Evolutionary conservation across 2,329 filamentous ascomycete genomes (phyloP), one percentile per base, ranked within the genome.

Genomic region (Diatrype stigma): DNA sequence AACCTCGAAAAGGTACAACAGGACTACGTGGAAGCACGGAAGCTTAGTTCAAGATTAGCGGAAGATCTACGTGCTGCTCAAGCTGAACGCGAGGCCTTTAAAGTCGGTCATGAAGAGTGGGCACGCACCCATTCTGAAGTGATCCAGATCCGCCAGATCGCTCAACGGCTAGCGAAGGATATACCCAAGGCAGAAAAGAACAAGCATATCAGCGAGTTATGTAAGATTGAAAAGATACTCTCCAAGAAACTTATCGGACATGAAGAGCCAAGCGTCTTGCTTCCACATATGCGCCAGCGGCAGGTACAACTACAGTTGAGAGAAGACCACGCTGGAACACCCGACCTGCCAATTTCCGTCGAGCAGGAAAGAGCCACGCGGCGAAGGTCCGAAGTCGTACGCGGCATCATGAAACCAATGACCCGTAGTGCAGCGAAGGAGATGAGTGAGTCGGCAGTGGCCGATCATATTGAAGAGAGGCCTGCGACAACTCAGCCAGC

Each of bases 371-470:
- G 59, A 48, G 53, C 54, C 34, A 57, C 58, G 8, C 59, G 66
- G 42, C 60, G 65, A 47, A 59, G 60, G 16, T 48, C 49, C 7
- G 49, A 45, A 45, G 55, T 59, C 6, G 55, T 54, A 45, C 58
- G 55, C 48, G 56, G 63, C 26, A 66, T 67, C 40, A 65, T 67
- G 51, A 67, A 67, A 45, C 50, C 53, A 11, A 49, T 48, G 16
- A 53, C 53, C 5, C 49, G 51, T 6, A 57, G 51, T 21, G 46
- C 35, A 35, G 49, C 55, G 21, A 55, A 48, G 45, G 56, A 54
- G 45, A 35, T 44, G 11, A 46, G 19, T 19, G 37, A 6, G 37
- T 12, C 59, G 38, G 44, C 45, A 34, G 17, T 42, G 34, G 56
- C 47, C 12, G 34, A 53, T 32, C 48, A 50, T 30, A 3, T 22